Evolutionary conservation across 2,329 filamentous ascomycete species (phyloP), one percentile per base, ranked within the genome.

Genomic region (Pseudogymnoascus sp.): DNA sequence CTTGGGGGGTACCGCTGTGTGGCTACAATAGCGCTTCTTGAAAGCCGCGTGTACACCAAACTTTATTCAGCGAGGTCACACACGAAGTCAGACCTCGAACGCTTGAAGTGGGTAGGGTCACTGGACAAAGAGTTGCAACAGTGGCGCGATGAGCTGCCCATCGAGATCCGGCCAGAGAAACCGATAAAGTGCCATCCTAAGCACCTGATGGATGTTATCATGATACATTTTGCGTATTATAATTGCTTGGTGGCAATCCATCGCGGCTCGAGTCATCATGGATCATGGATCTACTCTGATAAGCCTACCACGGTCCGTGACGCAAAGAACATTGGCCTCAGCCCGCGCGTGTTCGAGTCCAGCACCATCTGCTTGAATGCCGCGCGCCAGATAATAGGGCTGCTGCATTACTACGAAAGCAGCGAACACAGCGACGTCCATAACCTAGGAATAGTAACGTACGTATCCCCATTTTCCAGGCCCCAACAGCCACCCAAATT

Each of bases 181-280:
- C 55, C 61, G 7, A 61, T 69, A 13, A 59, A 51, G 35, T 69
- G 66, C 39, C 48, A 63, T n/a, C 25, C 62, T 29, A 58, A 64
- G 44, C 63, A 68, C 17, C 61, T 65, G n/a, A 41, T 67, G 3
- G 39, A 67, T 1, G 63, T 68, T 1, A 59, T 68, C 38, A 64
- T 68, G 62, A 66, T 69, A 60, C 68, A 70, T 35, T 67, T 68
- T 61, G 51, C 21, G 41, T 70, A 68, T 65, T 67, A 65, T 8
- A 64, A 69, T 31, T 63, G 60, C 35, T 39, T 70, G 13, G 65
- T 62, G n/a, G 60, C 63, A 12, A 59, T 69, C 9, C 68, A 70
- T 29, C 63, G 68, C 17, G 33, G 62, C 4, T 67, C 68, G 41
- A 42, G 63, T 35, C 64, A 67, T 61, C 63, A 66, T 9, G 63